These are phyloP conservation scores for Glonium stellatum DNA, from an alignment of 495 filamentous ascomycete genomes.

Conservation along the genomic window DNA sequence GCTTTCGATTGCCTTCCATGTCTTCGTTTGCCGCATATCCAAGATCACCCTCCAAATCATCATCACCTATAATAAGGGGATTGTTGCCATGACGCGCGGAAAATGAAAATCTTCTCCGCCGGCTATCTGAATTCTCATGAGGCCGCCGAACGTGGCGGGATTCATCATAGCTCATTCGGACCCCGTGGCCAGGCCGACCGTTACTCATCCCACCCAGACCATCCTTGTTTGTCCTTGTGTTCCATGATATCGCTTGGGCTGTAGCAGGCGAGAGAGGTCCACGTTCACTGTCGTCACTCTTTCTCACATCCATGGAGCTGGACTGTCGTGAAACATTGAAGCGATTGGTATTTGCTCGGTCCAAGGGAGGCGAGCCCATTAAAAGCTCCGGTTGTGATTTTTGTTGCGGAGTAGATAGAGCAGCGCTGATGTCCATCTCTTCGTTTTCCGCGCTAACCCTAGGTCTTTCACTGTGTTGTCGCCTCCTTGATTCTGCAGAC, in stretches of 20 bases:
- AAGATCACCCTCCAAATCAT: constrained; percentile 83
- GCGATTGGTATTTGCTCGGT: constrained; percentile 73
- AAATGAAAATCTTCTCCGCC: constrained; percentile 31
- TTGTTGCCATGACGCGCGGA: constrained; percentile 12
- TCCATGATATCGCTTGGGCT: constrained; percentile 25
- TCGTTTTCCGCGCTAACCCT: constrained; percentile 48
- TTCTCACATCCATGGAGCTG: constrained; percentile 40
- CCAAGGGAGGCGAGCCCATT: constrained; percentile 53
- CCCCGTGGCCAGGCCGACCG: constrained; percentile 12
- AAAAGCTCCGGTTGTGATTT: constrained; percentile 64
- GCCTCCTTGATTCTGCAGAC: constrained; percentile 58
- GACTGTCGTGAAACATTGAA: constrained; percentile 68
- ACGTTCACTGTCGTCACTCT: constrained; percentile 34
- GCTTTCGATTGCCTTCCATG: constrained; percentile 81
- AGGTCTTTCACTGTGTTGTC: constrained; percentile 39
- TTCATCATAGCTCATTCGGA: constrained; percentile 38
- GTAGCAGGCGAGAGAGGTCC: constrained; percentile 34
- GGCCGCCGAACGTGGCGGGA: constrained; percentile 24
- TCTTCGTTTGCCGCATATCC: constrained; percentile 89
- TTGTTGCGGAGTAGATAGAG: constrained; percentile 51
- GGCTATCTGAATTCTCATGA: constrained; percentile 13
- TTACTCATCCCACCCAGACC: constrained; percentile 2
- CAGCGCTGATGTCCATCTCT: constrained; percentile 86
- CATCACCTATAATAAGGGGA: constrained; percentile 46
- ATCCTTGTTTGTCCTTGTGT: constrained; percentile 28